Conservation (phyloP, 2,329 filamentous ascomycete species). For the Phaeophleospora eucalypticola region DNA sequence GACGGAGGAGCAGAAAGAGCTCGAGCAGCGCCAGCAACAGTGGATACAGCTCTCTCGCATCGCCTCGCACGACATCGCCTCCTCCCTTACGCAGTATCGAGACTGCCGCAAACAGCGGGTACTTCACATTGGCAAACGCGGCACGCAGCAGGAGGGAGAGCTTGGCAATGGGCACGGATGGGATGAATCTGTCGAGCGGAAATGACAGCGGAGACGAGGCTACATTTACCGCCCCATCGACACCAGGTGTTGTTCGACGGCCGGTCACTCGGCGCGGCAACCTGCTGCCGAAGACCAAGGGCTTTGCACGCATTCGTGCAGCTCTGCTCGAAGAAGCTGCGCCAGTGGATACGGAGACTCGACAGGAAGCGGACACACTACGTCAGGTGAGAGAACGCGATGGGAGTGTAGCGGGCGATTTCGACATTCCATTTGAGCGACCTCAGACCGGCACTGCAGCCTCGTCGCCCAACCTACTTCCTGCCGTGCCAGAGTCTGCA, state of each 20-base stretch:
- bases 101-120: constrained; percentile 41
- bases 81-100: constrained; percentile 58
- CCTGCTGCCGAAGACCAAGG: constrained; percentile 90
- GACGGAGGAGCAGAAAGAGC: constrained; percentile 56
- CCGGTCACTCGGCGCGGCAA: constrained; percentile 84
- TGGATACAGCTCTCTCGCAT: constrained; percentile 65
- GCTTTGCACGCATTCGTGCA: constrained; percentile 87
- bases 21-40: constrained; percentile 61
- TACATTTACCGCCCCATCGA: constrained; percentile 45
- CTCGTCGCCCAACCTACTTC: constrained; percentile 64
- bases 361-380: constrained; percentile 90
- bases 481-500: constrained; percentile 54
- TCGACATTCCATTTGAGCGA: constrained; percentile 32
- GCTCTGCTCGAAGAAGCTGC: constrained; percentile 83
- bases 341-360: constrained; percentile 82
- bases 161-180: constrained; percentile 84
- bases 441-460: constrained; percentile 55
- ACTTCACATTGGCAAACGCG: constrained; percentile 28
- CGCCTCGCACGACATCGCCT: constrained; percentile 70
- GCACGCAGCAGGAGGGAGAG: constrained; percentile 68
- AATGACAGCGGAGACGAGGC: constrained; percentile 74
- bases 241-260: constrained; percentile 73
- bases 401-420: constrained; percentile 42
- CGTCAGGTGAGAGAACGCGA: constrained; percentile 92
- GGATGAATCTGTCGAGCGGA: constrained; percentile 73